phyloP scores from a whole-genome alignment of 139 green algal genomes.

The Auxenochlorella pyrenoidosa region DNA sequence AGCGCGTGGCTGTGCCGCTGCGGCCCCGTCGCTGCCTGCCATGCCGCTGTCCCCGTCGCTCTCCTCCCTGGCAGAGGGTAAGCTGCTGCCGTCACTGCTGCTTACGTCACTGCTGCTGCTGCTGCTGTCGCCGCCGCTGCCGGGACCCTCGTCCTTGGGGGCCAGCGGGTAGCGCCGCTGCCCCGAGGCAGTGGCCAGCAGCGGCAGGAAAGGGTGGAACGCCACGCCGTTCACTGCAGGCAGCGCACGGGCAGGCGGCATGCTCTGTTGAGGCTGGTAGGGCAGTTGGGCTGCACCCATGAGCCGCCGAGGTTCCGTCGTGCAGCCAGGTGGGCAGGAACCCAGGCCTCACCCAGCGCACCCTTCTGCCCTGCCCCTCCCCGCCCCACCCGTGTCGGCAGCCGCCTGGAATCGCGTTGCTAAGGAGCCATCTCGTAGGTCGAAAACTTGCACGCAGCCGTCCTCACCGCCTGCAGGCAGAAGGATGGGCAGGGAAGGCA shows the following conservation, averaged over 20 bases:
- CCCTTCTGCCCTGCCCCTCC: too few relatives aligned
- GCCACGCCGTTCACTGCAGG: slow-evolving; percentile 74
- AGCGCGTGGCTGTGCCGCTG: neutral
- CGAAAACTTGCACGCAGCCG: slow-evolving; percentile 70
- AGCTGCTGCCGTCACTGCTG: neutral
- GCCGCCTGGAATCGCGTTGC: slow-evolving; percentile 56
- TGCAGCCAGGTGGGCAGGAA: too few relatives aligned
- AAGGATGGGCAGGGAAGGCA: neutral
- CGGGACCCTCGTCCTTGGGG: slow-evolving; percentile 3
- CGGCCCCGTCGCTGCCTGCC: neutral
- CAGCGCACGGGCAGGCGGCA: neutral
- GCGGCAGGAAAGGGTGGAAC: slow-evolving; percentile 79
- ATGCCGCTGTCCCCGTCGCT: neutral
- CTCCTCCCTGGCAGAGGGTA: neutral
- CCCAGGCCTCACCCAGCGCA: too few relatives aligned
- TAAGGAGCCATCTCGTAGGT: slow-evolving; percentile 69
- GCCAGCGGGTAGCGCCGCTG: slow-evolving; percentile 51
- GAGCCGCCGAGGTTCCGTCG: too few relatives aligned
- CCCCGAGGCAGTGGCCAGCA: slow-evolving; percentile 79
- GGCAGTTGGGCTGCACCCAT: too few relatives aligned
- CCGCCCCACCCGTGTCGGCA: slow-evolving; percentile 64
- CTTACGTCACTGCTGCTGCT: too few relatives aligned
- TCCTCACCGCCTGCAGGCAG: slow-evolving; percentile 55
- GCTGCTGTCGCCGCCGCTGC: neutral
- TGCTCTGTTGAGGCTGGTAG: too few relatives aligned